Evolutionary conservation across 768 basidiomycete genomes (phyloP), one percentile per base, ranked within the genome.

Genomic region (Suillus clintonianus): DNA sequence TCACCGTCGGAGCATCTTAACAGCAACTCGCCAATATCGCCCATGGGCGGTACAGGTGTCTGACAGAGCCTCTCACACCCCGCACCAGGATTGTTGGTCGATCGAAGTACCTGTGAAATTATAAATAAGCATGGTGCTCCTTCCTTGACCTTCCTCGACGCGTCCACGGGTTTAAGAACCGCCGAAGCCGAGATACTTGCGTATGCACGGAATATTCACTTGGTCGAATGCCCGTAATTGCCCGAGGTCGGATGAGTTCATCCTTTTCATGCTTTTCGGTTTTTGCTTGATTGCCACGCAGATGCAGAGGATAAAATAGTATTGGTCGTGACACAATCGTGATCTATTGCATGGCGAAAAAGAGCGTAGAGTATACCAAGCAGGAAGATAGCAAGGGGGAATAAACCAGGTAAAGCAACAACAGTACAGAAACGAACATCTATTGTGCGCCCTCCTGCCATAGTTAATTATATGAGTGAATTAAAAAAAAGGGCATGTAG

Each of bases 381-480:
- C 27, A 48, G 42, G 39, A 32, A 13, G 19, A 37, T 60, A 60
- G 39, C 62, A 43, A 50, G 42, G 60, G 37, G 32, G 59, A 62
- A 43, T 60, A 63, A 39, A 41, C 48, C 37, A 30, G 9, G 58
- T 43, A 24, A 39, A 51, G 59, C 22, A 34, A 43, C 10, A 50
- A 53, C 45, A 7, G 30, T 37, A 47, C 39, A 57, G 36, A 27
- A 14, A 24, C 14, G 43, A 47, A 19, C 22, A 39, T 68, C 65
- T 65, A 70, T 59, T 27, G 45, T 48, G 36, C 55, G 65, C 64
- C 54, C 62, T 62, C 72, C 53, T 55, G 43, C 41, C 22, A 58
- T 58, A 27, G 13, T 17, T 27, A 59, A 51, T 57, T 30, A 61
- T 5, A 27, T 4, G n/a, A 39, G 19, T 14, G 24, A 37, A 34